Evolutionary conservation across 305 asterid genomes (phyloP).

Genomic region (Coffea humblotiana): DNA sequence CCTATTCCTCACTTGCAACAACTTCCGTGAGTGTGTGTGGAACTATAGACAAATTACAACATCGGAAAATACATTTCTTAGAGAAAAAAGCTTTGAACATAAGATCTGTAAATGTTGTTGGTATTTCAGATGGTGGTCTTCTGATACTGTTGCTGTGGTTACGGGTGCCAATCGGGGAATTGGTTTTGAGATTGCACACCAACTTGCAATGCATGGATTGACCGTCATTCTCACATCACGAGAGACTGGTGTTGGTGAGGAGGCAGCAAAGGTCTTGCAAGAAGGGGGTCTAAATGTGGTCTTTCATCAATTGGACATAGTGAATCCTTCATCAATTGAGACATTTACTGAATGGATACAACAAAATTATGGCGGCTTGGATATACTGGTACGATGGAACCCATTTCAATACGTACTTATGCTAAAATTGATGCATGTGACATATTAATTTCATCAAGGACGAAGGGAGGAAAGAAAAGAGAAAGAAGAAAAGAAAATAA

Average conservation of each 20-base stretch:
- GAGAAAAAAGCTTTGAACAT: neutral
- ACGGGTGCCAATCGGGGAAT: constrained; percentile 95
- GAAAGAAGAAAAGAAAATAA: neutral
- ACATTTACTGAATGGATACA: constrained; percentile 57
- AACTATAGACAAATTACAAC: neutral
- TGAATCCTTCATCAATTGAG: constrained; percentile 60
- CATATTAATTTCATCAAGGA: neutral
- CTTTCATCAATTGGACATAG: constrained; percentile 65
- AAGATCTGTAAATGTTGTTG: neutral
- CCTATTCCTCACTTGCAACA: neutral
- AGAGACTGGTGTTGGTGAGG: constrained; percentile 61
- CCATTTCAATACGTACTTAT: neutral
- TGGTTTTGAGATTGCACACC: constrained; percentile 81
- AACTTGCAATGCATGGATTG: constrained; percentile 67
- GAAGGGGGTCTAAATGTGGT: constrained; percentile 66
- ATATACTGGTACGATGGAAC: constrained; percentile 58
- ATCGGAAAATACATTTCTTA: neutral
- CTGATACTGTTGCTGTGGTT: constrained; percentile 70
- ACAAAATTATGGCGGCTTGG: constrained; percentile 64
- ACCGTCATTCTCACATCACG: constrained; percentile 78
- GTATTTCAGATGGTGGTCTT: constrained; percentile 76
- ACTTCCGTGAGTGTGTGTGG: neutral
- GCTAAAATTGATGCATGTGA: neutral
- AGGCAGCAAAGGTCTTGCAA: constrained; percentile 55
- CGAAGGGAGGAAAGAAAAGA: neutral